These are phyloP conservation scores for Boletus subparvulus DNA, from an alignment of 768 basidiomycete species.

Conservation along the genomic window DNA sequence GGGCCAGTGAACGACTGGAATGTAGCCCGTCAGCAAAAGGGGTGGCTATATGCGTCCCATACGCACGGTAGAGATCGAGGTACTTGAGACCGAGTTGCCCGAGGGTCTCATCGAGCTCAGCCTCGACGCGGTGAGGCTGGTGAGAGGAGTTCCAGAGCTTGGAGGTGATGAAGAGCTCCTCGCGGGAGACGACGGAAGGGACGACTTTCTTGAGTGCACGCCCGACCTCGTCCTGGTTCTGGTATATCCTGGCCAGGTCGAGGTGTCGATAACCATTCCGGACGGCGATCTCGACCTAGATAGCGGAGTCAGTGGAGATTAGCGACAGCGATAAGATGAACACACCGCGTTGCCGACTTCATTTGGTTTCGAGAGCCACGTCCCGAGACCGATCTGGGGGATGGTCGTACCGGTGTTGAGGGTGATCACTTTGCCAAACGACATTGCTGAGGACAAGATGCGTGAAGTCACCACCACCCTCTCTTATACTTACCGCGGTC, in stretches of 20 bases:
- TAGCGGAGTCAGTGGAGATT: neutral
- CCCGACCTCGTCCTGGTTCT: constrained; percentile 78
- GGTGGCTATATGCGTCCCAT: constrained; percentile 1
- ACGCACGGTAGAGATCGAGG: constrained; percentile 76
- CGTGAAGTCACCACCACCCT: neutral
- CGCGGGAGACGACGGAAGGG: constrained; percentile 72
- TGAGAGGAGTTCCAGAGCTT: constrained; percentile 84
- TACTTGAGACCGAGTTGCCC: constrained; percentile 70
- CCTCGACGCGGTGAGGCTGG: constrained; percentile 63
- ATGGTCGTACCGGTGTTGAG: constrained; percentile 52
- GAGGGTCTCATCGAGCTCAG: constrained; percentile 75
- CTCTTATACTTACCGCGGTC: constrained; percentile 7
- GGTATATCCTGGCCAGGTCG: constrained; percentile 78
- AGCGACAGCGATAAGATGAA: neutral
- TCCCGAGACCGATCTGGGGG: constrained; percentile 81
- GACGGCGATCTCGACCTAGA: constrained; percentile 73
- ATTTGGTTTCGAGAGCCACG: constrained; percentile 73
- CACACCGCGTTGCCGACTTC: constrained; percentile 74
- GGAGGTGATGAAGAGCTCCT: constrained; percentile 78
- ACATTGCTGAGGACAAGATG: constrained; percentile 34
- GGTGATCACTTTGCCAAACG: constrained; percentile 37
- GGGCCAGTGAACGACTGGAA: constrained; percentile 76
- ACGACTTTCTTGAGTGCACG: constrained; percentile 74
- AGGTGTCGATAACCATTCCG: constrained; percentile 80
- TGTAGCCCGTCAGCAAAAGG: neutral